phyloP scores from a whole-genome alignment of 495 filamentous ascomycete species.

The Xylaria bambusicola region DNA sequence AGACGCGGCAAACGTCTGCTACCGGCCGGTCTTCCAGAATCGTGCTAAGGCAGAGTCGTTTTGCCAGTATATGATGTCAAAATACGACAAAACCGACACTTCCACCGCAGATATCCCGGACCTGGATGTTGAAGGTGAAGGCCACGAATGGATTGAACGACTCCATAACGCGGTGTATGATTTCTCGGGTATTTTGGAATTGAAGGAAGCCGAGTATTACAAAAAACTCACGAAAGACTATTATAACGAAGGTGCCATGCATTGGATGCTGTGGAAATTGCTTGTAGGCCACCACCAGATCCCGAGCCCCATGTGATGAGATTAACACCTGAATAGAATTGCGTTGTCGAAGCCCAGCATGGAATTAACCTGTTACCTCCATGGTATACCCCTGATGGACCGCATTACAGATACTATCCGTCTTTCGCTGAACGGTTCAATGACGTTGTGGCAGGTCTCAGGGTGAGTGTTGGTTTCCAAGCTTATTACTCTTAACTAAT shows the following conservation, averaged over 20 bases:
- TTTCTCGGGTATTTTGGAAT: neutral
- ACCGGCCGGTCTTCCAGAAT: no score
- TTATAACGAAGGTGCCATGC: neutral
- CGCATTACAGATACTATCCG: neutral
- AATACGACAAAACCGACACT: no score
- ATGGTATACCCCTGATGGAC: neutral
- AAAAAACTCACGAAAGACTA: neutral
- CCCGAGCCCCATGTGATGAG: neutral
- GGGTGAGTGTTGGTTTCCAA: slow-evolving; percentile 1
- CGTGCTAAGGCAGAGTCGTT: no score
- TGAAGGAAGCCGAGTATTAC: neutral
- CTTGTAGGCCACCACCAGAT: neutral
- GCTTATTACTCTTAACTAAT: neutral
- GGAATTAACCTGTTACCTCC: neutral
- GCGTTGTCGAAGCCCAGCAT: neutral
- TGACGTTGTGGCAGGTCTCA: neutral
- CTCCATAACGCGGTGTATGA: neutral
- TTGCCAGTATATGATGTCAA: no score
- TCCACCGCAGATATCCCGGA: no score
- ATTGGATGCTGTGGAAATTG: neutral
- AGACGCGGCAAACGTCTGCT: no score
- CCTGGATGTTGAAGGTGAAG: no score
- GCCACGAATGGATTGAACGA: no score
- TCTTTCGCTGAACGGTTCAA: slow-evolving; percentile 4
- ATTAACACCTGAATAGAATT: neutral